phyloP scores from a whole-genome alignment of 2,329 filamentous ascomycete genomes.

The Cercospora sp. region DNA sequence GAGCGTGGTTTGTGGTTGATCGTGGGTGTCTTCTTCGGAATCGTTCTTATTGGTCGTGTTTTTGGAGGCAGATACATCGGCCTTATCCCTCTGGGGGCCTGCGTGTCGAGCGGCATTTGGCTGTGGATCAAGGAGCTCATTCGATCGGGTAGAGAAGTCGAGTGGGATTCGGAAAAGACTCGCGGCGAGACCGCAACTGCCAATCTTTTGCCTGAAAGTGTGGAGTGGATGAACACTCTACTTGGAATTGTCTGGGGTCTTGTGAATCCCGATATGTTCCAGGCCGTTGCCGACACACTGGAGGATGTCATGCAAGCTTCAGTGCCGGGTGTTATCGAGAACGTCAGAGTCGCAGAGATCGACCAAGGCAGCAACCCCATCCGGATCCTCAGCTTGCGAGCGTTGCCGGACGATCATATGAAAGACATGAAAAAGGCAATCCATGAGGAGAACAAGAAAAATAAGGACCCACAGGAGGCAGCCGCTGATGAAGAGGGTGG shows the following conservation, averaged over 20 bases:
- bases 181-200: conserved; percentile 80
- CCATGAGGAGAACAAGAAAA: conserved; percentile 74
- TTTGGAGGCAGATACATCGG: conserved; percentile 78
- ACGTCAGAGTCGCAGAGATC: conserved; percentile 92
- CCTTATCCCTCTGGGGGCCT: conserved; percentile 70
- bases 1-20: conserved; percentile 71
- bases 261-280: conserved; percentile 93
- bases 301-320: conserved; percentile 97
- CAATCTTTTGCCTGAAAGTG: conserved; percentile 88
- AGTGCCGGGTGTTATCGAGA: conserved; percentile 86
- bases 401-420: conserved; percentile 78
- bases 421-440: conserved; percentile 79
- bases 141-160: conserved; percentile 74
- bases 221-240: conserved; percentile 87
- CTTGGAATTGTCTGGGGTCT: conserved; percentile 83
- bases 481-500: conserved; percentile 88
- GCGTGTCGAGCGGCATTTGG: conserved; percentile 75
- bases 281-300: conserved; percentile 84
- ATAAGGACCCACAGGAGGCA: conserved; percentile 81
- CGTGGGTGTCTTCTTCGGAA: conserved; percentile 67
- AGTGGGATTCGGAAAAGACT: conserved; percentile 85
- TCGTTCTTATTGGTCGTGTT: conserved; percentile 74
- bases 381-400: conserved; percentile 81
- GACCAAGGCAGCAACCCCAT: conserved; percentile 90
- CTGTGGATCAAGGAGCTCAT: conserved; percentile 89